A percentile compares a stretch with the other conserved stretches of the same genome.
phyloP scores from a whole-genome alignment of 2,329 filamentous ascomycete species.

The Colletotrichum karsti region DNA sequence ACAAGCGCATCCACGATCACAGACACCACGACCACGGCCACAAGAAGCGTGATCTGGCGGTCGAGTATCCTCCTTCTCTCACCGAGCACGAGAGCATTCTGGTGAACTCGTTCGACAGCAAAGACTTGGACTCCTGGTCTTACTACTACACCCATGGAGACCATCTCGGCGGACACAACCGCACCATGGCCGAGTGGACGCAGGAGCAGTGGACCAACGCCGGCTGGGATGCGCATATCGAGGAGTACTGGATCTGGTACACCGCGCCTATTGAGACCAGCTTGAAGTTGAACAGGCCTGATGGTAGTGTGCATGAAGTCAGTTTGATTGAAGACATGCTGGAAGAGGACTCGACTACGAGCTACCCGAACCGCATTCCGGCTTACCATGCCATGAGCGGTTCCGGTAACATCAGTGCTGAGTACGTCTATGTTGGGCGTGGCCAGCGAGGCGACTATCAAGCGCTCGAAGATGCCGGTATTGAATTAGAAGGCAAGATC shows the following conservation, averaged over 20 bases:
- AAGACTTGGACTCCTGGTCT: constrained; percentile 14
- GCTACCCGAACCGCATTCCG: constrained; percentile 17
- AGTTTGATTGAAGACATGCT: constrained; percentile 21
- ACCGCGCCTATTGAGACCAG: constrained; percentile 12
- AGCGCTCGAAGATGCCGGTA: constrained; percentile 1
- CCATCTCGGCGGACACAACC: constrained; percentile 20
- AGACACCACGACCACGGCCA: background rate
- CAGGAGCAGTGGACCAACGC: constrained; percentile 10
- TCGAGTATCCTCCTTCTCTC: constrained; percentile 7
- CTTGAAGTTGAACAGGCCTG: constrained; percentile 6
- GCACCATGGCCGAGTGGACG: constrained; percentile 16
- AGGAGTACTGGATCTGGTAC: constrained; percentile 24
- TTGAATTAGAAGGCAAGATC: constrained; percentile 13
- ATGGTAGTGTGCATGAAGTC: constrained; percentile 9
- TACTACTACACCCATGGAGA: constrained; percentile 21
- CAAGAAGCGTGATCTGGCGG: constrained; percentile 7
- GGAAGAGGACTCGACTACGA: constrained; percentile 19
- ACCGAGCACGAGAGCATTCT: constrained; percentile 7
- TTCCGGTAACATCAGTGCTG: constrained; percentile 6
- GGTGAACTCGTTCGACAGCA: constrained; percentile 18
- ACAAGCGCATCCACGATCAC: background rate
- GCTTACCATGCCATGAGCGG: constrained; percentile 22
- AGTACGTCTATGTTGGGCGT: constrained; percentile 20
- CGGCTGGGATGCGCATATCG: constrained; percentile 1
- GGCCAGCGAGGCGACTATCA: constrained; percentile 8